phyloP scores from a whole-genome alignment of 768 basidiomycete species.

The Pulveroboletus frians region DNA sequence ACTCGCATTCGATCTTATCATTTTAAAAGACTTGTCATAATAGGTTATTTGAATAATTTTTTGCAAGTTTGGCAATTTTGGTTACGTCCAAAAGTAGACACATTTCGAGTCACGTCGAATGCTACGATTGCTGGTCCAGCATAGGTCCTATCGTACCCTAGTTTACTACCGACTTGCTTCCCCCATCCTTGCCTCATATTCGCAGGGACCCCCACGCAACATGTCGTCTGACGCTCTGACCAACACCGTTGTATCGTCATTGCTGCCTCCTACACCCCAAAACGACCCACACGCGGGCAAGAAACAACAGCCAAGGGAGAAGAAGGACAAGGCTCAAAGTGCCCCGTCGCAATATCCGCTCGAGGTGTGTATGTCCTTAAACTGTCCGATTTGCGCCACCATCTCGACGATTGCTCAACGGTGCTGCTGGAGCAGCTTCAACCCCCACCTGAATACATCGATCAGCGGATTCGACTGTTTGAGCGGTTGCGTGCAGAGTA shows the following conservation, averaged over 20 bases:
- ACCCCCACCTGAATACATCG: slow-evolving; percentile 83
- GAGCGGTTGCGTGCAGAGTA: slow-evolving; percentile 81
- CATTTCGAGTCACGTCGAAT: slow-evolving; percentile 23
- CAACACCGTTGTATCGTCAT: slow-evolving; percentile 46
- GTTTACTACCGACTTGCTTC: slow-evolving; percentile 7
- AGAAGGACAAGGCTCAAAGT: slow-evolving; percentile 33
- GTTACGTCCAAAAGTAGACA: slow-evolving; percentile 24
- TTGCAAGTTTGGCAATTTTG: neutral
- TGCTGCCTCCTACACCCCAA: slow-evolving; percentile 46
- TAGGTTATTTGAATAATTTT: neutral
- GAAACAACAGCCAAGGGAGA: slow-evolving; percentile 41
- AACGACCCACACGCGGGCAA: slow-evolving; percentile 37
- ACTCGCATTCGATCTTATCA: neutral
- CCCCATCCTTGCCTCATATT: slow-evolving; percentile 3
- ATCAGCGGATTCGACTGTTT: slow-evolving; percentile 85
- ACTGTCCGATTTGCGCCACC: neutral
- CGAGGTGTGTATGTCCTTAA: slow-evolving; percentile 43
- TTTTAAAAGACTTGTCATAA: neutral
- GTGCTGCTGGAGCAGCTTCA: slow-evolving; percentile 36
- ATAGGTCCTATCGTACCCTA: slow-evolving; percentile 21
- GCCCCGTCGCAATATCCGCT: slow-evolving; percentile 48
- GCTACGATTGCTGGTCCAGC: slow-evolving; percentile 31
- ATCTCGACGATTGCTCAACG: neutral
- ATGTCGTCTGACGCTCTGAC: slow-evolving; percentile 41
- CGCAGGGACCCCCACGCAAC: slow-evolving; percentile 13